Base-by-base conservation (phyloP, 2,329 filamentous ascomycete species). In the Seiridium unicorne region DNA sequence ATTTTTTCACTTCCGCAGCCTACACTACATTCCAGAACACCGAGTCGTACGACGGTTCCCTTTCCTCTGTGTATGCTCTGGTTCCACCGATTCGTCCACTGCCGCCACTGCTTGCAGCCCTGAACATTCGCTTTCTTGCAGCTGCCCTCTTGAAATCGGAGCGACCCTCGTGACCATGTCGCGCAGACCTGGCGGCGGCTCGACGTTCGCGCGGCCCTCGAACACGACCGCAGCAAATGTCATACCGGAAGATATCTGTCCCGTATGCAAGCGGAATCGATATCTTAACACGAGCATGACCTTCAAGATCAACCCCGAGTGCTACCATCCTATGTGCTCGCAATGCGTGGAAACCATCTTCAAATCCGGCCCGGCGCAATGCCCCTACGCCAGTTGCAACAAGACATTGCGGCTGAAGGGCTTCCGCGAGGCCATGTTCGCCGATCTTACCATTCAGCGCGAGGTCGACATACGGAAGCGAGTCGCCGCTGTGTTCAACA, bases 251-350 rank as follows among this genome's bases (percentile, higher is more conserved):
- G 93, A 97, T 77, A 90, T 93, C 72, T 99, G 95, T 79, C 95
- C 94, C 60, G 92, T 98, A 67, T 99, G 95, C 89, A 97, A 97
- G 79, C 96, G 93, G 61, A 92, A 91, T 62, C 91, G 93, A 65
- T 98, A 98, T 81, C 89, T 98, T 70, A 97, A 97, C 81, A 89
- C 88, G 62, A 89, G 93, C 78, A 93, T 99, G 85, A 85, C 89
- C 65, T 98, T 99, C 78, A 90, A 95, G 68, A 93, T 99, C 79
- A 97, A 98, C 75, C 92, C 94, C 7, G 93, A 96, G 81, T 99
- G 95, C 84, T 99, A 99, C 81, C 95, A 99, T 82, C 92, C 92
- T 67, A 98, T 99, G 92, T 99, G 95, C 81, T 90, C 92, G 74
- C 93, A 91, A 60, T 99, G 95, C 79, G 93, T 98, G 47, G 91